These are phyloP conservation scores for Mycocentrospora acerina DNA, from an alignment of 2,329 filamentous ascomycete genomes.

Conservation along the genomic window DNA sequence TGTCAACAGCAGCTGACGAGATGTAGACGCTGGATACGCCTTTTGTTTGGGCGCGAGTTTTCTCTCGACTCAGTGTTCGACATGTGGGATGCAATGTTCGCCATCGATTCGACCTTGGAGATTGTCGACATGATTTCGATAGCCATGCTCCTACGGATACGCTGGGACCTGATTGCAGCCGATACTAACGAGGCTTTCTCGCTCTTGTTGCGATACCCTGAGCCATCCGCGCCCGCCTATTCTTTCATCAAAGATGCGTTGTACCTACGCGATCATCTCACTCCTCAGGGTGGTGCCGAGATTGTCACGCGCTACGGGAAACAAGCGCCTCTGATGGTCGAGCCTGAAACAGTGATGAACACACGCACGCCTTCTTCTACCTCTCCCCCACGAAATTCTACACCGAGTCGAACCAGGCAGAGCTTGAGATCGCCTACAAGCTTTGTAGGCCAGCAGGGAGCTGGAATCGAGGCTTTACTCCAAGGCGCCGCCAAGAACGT, in stretches of 20 bases:
- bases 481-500: constrained; percentile 77
- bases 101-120: constrained; percentile 76
- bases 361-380: constrained; percentile 20
- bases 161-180: constrained; percentile 82
- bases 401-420: constrained; percentile 26
- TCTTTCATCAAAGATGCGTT: constrained; percentile 86
- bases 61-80: constrained; percentile 79
- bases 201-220: constrained; percentile 79
- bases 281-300: constrained; percentile 60
- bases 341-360: constrained; percentile 25
- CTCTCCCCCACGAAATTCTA: constrained; percentile 27
- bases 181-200: constrained; percentile 87
- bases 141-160: constrained; percentile 87
- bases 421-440: constrained; percentile 30
- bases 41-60: constrained; percentile 92
- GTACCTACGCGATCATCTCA: constrained; percentile 68
- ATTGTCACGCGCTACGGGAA: constrained; percentile 72
- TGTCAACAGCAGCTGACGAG: constrained; percentile 16
- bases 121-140: constrained; percentile 90
- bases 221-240: constrained; percentile 65
- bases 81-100: constrained; percentile 90
- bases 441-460: constrained; percentile 32
- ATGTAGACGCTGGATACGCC: constrained; percentile 81
- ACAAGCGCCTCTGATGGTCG: constrained; percentile 35
- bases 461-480: constrained; percentile 67